Percentiles rank a stretch among this genome's conserved stretches.
Conservation (phyloP, 139 green algal genomes). For the Parachlorella kessleri region DNA sequence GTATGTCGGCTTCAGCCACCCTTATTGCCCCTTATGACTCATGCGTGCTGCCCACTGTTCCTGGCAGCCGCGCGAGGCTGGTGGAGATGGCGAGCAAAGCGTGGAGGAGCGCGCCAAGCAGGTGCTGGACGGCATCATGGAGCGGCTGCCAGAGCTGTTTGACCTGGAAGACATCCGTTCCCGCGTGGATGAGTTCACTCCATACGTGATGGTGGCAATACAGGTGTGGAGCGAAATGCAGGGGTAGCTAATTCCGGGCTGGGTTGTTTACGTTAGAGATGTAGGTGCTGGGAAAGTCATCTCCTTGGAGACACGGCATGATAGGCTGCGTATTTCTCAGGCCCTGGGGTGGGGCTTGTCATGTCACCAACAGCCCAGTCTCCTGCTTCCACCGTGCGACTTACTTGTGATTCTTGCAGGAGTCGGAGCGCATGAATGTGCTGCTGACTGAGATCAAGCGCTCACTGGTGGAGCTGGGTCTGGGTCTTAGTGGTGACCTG, state of each 20-base stretch:
- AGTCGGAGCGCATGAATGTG: constrained; percentile 90
- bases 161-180: constrained; percentile 87
- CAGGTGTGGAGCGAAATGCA: constrained; percentile 54
- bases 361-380: neutral
- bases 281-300: neutral
- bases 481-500: constrained; percentile 93
- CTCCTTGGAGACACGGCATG: neutral
- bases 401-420: constrained; percentile 44
- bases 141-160: constrained; percentile 80
- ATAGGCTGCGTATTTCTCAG: too few relatives aligned
- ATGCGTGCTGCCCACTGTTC: too few relatives aligned
- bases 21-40: too few relatives aligned
- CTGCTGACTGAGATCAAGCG: constrained; percentile 83
- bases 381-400: neutral
- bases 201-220: constrained; percentile 91
- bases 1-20: too few relatives aligned
- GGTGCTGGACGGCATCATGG: constrained; percentile 85
- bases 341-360: too few relatives aligned
- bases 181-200: constrained; percentile 78
- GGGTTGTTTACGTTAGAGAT: neutral
- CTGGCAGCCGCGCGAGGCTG: constrained; percentile 15
- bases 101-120: constrained; percentile 83
- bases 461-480: constrained; percentile 85
- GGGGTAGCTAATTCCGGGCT: neutral
- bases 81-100: constrained; percentile 59